Percentiles rank a stretch among this genome's conserved stretches.
Evolutionary conservation across 1,284 basidiomycete species (phyloP).

Genomic region (Irpex sp.): DNA sequence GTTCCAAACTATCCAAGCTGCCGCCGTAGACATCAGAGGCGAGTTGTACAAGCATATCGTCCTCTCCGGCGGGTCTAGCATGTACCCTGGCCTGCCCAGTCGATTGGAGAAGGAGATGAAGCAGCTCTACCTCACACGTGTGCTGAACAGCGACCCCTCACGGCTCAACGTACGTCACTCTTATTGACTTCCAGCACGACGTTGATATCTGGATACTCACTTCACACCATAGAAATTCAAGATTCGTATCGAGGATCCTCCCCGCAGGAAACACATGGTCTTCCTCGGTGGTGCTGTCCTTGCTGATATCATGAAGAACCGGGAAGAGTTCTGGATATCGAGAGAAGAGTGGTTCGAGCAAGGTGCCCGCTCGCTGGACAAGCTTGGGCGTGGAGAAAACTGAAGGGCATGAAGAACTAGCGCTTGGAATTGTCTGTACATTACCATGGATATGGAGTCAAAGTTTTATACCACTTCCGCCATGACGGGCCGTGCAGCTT

Average conservation of each 20-base stretch:
- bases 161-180: slow-evolving; percentile 75
- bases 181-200: background rate
- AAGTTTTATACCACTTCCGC: background rate
- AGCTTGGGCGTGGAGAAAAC: slow-evolving; percentile 70
- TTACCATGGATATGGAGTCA: background rate
- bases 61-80: slow-evolving; percentile 94
- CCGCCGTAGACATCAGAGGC: slow-evolving; percentile 85
- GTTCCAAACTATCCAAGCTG: slow-evolving; percentile 93
- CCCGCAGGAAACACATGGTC: slow-evolving; percentile 98
- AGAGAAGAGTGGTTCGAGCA: slow-evolving; percentile 93
- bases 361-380: slow-evolving; percentile 78
- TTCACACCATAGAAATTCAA: slow-evolving; percentile 85
- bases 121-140: slow-evolving; percentile 91
- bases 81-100: slow-evolving; percentile 98
- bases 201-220: background rate
- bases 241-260: slow-evolving; percentile 97
- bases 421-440: background rate
- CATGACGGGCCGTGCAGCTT: no score
- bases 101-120: slow-evolving; percentile 99
- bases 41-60: slow-evolving; percentile 99
- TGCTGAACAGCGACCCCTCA: slow-evolving; percentile 82
- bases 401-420: background rate
- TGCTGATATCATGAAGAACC: slow-evolving; percentile 97
- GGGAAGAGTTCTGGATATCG: slow-evolving; percentile 94
- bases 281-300: slow-evolving; percentile 96